phyloP scores from a whole-genome alignment of 2,329 filamentous ascomycete genomes.

The Colletotrichum truncatum region DNA sequence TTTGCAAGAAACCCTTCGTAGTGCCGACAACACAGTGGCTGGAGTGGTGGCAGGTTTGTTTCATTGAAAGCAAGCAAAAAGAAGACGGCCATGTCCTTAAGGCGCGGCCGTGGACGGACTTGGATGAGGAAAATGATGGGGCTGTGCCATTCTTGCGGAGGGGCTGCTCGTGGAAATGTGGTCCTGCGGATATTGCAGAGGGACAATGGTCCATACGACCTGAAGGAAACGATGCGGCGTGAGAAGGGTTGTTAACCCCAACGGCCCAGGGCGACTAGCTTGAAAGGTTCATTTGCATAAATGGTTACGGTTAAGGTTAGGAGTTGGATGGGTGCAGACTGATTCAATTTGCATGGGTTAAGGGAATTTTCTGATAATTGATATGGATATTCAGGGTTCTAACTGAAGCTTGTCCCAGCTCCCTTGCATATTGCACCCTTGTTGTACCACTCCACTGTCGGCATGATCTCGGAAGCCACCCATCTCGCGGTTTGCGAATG shows the following conservation, averaged over 20 bases:
- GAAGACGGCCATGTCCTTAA: slow-evolving; percentile 7
- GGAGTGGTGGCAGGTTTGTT: slow-evolving; percentile 63
- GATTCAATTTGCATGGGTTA: neutral
- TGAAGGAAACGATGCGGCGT: neutral
- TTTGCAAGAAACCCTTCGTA: slow-evolving; percentile 58
- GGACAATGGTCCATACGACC: slow-evolving; percentile 33
- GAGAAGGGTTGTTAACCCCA: neutral
- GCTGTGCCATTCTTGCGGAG: slow-evolving; percentile 56
- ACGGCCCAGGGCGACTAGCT: neutral
- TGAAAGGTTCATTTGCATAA: neutral
- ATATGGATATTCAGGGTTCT: neutral
- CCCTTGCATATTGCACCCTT: slow-evolving; percentile 61
- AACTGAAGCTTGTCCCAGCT: slow-evolving; percentile 39
- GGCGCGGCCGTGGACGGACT: slow-evolving; percentile 20
- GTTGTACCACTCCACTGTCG: slow-evolving; percentile 58
- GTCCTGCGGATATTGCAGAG: slow-evolving; percentile 45
- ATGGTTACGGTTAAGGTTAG: neutral
- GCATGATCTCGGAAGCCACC: slow-evolving; percentile 63
- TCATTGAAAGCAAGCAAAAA: slow-evolving; percentile 32
- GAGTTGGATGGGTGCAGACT: slow-evolving; percentile 8
- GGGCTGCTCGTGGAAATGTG: slow-evolving; percentile 61
- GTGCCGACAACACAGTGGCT: slow-evolving; percentile 67
- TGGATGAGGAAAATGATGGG: slow-evolving; percentile 41
- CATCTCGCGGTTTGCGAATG: slow-evolving; percentile 70
- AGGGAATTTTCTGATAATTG: neutral